A percentile compares a stretch with the other conserved stretches of the same genome.
phyloP scores from a whole-genome alignment of 2,329 filamentous ascomycete species.

The Daldinia sp. region DNA sequence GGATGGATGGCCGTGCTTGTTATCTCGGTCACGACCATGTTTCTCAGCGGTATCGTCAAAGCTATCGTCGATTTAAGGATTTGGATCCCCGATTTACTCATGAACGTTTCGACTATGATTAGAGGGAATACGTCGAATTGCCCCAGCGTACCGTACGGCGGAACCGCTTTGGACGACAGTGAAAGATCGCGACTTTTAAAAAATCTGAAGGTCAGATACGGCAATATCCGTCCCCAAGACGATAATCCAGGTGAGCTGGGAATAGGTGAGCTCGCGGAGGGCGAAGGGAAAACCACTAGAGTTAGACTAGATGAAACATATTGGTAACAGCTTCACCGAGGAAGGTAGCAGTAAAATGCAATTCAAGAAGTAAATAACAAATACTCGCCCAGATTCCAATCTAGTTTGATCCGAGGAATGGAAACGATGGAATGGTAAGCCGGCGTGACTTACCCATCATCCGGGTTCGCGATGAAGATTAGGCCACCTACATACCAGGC shows the following conservation, averaged over 20 bases:
- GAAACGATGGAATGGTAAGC: not conserved
- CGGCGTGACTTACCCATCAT: not conserved
- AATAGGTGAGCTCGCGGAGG: slow-evolving; percentile 4
- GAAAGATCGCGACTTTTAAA: slow-evolving; percentile 2
- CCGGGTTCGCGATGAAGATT: too few species aligned
- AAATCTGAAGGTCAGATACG: slow-evolving; percentile 1
- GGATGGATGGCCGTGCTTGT: slow-evolving; percentile 4
- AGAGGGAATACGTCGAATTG: not conserved
- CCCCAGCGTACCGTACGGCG: not conserved
- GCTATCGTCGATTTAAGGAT: not conserved
- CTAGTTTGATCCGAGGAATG: not conserved
- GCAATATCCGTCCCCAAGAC: slow-evolving; percentile 3
- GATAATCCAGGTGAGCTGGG: slow-evolving; percentile 5
- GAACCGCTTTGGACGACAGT: slow-evolving; percentile 7
- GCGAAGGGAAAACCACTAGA: not conserved
- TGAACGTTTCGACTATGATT: slow-evolving; percentile 16
- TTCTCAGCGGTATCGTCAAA: slow-evolving; percentile 5
- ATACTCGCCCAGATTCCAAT: not conserved
- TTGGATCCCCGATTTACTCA: slow-evolving; percentile 15
- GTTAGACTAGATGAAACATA: not conserved
- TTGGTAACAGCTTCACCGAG: not conserved
- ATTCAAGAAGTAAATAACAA: not conserved
- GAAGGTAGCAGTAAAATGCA: not conserved
- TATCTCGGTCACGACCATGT: slow-evolving; percentile 5
- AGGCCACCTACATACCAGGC: not conserved